These are phyloP conservation scores for Secale cereale DNA, from an alignment of 176 grass and related monocot genomes.

Conservation along the genomic window DNA sequence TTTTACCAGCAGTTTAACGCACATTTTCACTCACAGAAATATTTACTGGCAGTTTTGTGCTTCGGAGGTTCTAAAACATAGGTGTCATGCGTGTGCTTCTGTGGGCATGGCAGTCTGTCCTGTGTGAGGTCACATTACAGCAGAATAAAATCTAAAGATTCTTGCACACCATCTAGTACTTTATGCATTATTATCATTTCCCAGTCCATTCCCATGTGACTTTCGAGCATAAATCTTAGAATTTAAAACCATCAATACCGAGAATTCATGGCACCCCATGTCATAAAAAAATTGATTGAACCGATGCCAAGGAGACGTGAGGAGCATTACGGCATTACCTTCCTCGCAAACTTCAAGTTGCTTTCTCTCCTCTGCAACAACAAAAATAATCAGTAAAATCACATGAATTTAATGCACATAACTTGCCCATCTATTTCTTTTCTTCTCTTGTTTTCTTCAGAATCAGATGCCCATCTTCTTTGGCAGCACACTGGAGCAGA, in stretches of 20 bases:
- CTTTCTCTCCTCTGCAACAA: slow-evolving; percentile 22
- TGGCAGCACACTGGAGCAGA: neutral
- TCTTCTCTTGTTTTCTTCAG: neutral
- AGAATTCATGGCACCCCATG: neutral
- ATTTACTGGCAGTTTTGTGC: neutral
- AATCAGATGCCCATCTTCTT: slow-evolving; percentile 8
- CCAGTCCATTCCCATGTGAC: slow-evolving; percentile 36
- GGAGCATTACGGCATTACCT: slow-evolving; percentile 47
- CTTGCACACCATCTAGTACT: slow-evolving; percentile 36
- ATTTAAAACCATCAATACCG: neutral
- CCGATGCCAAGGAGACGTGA: slow-evolving; percentile 37
- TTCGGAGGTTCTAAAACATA: neutral
- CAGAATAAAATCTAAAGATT: slow-evolving; percentile 48
- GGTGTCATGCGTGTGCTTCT: neutral
- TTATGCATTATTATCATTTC: slow-evolving; percentile 22
- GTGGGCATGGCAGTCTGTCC: slow-evolving; percentile 1
- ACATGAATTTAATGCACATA: slow-evolving; percentile 30
- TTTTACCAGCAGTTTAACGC: neutral
- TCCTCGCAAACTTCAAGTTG: slow-evolving; percentile 32
- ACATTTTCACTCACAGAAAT: neutral
- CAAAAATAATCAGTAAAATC: slow-evolving; percentile 19
- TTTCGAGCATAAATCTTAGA: slow-evolving; percentile 17
- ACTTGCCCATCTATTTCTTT: neutral
- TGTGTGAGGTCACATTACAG: slow-evolving; percentile 27
- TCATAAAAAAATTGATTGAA: slow-evolving; percentile 29